A percentile compares a stretch with the other conserved stretches of the same genome.
phyloP scores from a whole-genome alignment of 1,139 yeast genomes.

The Hyphopichia burtonii region DNA sequence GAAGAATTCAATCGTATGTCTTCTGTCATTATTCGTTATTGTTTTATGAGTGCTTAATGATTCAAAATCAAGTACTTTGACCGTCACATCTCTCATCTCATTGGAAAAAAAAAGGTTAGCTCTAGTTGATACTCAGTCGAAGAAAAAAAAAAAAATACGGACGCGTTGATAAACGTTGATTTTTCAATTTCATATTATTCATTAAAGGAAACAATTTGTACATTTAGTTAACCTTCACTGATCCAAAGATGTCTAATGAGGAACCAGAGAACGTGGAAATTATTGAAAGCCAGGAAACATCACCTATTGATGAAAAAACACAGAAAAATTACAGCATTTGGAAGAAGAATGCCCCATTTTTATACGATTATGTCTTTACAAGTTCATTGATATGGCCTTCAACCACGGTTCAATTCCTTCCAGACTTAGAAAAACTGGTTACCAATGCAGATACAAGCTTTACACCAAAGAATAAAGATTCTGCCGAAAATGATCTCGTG shows the following conservation, averaged over 20 bases:
- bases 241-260: neutral
- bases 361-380: slow-evolving; percentile 52
- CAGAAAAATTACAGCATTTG: slow-evolving; percentile 44
- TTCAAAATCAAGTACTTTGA: too few species aligned
- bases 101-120: neutral
- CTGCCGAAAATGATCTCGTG: slow-evolving; percentile 11
- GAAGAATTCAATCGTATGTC: slow-evolving; percentile 65
- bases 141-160: neutral
- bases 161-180: slow-evolving; percentile 3
- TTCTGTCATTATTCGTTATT: slow-evolving; percentile 28
- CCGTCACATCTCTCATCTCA: neutral
- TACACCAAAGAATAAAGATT: neutral
- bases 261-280: neutral
- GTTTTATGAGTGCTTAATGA: neutral
- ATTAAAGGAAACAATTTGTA: too few species aligned
- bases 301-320: slow-evolving; percentile 23
- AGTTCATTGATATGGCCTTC: slow-evolving; percentile 56
- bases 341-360: slow-evolving; percentile 55
- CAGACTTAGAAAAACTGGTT: slow-evolving; percentile 38
- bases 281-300: neutral
- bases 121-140: too few species aligned
- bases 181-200: neutral
- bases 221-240: neutral
- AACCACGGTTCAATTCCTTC: slow-evolving; percentile 52
- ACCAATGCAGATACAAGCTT: neutral